Evolutionary conservation across 352 stramenopile species (phyloP), one percentile per base, ranked within the genome.

Genomic region (Pythium aristosporum): DNA sequence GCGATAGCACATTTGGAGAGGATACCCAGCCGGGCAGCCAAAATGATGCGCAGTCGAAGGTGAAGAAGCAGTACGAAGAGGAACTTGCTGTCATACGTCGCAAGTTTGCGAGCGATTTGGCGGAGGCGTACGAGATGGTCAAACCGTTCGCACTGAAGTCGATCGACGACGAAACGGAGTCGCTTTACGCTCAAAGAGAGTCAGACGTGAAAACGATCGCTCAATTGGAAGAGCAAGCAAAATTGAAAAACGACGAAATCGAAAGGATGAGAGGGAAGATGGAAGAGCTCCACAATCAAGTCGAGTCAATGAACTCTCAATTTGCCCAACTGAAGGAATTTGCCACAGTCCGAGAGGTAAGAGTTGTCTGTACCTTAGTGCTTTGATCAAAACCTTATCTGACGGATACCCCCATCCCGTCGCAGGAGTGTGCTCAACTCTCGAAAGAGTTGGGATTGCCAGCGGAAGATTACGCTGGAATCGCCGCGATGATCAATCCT

Each of bases 301-400:
- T 63, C 12, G 61, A 68, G 18, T 52, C 44, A 54, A 68, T 68
- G 53, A 68, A 59, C 36, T 55, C 28, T 7, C 55, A 68, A 34
- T 54, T 57, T 9, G 53, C 48, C 18, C 25, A 58, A n/a, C 36
- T 60, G 9, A 67, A 61, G 43, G 55, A 67, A 28, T 52, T 57
- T 16, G 61, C 54, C 21, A 44, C 47, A 25, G 30, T 63, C 42
- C 49, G 47, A 42, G 57, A 63, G 57, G 57, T 63, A 50, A 18
- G 13, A 11, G 10, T 63, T 36, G 5, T 58, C 30, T 47, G 50
- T 15, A 28, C 0, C n/a, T 25, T 50, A n/a, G 10, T 28, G 3
- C 9, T 54, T 57, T 28, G 11, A 16, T 43, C 36, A 37, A 7
- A 21, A 41, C 3, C 16, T 7, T n/a, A 12, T 46, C 34, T 46